A percentile compares a stretch with the other conserved stretches of the same genome.
phyloP scores from a whole-genome alignment of 345 rosid genomes.

The Isatis tinctoria region DNA sequence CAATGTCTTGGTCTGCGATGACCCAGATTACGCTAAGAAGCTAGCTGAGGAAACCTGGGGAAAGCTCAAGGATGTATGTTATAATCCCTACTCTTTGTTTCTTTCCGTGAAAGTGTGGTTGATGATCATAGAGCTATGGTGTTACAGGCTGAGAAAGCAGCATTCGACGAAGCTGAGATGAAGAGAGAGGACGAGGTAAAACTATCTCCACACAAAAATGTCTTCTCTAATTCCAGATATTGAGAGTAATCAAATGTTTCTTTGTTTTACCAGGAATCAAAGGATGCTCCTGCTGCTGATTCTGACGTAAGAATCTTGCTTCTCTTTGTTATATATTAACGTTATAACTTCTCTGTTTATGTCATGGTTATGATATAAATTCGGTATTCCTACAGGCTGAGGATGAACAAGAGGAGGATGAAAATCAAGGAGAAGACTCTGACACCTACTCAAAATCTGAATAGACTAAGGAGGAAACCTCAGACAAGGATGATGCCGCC shows the following conservation, averaged over 20 bases:
- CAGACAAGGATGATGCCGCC: conserved; percentile 38
- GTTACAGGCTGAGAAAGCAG: conserved; percentile 91
- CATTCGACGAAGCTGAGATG: conserved; percentile 90
- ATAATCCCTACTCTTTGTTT: background rate
- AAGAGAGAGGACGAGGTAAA: conserved; percentile 86
- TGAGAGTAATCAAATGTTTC: background rate
- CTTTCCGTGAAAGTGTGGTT: no score
- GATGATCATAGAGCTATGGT: conserved; percentile 1
- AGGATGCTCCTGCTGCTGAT: conserved; percentile 52
- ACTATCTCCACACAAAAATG: no score
- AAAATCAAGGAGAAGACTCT: conserved; percentile 40
- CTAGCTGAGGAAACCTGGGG: conserved; percentile 96
- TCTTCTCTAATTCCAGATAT: no score
- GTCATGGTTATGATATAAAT: background rate
- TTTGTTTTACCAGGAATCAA: conserved; percentile 50
- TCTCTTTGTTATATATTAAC: background rate
- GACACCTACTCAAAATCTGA: conserved; percentile 47
- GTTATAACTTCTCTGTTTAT: background rate
- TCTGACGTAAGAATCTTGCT: conserved; percentile 57
- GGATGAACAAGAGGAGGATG: conserved; percentile 55
- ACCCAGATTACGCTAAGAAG: conserved; percentile 78
- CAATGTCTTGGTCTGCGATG: conserved; percentile 77
- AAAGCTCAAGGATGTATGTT: conserved; percentile 79
- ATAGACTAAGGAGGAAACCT: conserved; percentile 27
- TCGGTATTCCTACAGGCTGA: conserved; percentile 44